Percentiles rank a stretch among this genome's conserved stretches.
These are phyloP conservation scores for Russula sp. DNA, from an alignment of 768 basidiomycete genomes.

Conservation along the genomic window DNA sequence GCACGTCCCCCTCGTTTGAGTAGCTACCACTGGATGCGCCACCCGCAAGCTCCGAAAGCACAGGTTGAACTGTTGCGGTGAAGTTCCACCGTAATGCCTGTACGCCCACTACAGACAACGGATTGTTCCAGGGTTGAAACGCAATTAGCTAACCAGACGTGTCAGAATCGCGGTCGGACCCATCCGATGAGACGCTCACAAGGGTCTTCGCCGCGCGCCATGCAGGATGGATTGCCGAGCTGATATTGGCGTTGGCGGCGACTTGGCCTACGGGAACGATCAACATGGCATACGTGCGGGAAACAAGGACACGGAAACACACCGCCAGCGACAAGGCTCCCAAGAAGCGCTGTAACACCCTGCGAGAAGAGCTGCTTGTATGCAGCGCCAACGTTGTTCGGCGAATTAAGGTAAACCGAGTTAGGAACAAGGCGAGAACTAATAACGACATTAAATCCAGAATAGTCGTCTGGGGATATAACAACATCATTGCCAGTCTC, in stretches of 20 bases:
- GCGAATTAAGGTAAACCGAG: neutral
- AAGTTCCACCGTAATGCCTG: conserved; percentile 25
- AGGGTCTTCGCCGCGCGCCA: conserved; percentile 38
- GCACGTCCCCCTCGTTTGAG: conserved; percentile 33
- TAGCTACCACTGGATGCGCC: conserved; percentile 30
- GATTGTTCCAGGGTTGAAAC: neutral
- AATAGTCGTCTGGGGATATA: conserved; percentile 9
- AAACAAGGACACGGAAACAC: neutral
- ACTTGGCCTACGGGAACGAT: conserved; percentile 29
- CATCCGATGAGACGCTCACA: conserved; percentile 24
- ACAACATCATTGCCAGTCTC: conserved; percentile 10
- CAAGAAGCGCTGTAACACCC: conserved; percentile 4
- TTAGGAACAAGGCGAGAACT: conserved; percentile 21
- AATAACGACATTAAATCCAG: conserved; percentile 14
- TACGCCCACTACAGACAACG: conserved; percentile 19
- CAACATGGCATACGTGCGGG: neutral
- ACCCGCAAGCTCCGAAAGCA: conserved; percentile 30
- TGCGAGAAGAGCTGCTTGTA: conserved; percentile 12
- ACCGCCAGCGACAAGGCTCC: conserved; percentile 14
- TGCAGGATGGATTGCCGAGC: conserved; percentile 32
- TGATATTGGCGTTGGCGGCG: conserved; percentile 32
- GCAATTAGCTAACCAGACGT: conserved; percentile 1
- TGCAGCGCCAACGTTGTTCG: conserved; percentile 13
- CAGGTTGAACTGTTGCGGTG: conserved; percentile 28
- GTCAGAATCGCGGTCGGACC: neutral